These are phyloP conservation scores for Aspergillus sp. DNA, from an alignment of 2,329 filamentous ascomycete species.

Conservation along the genomic window DNA sequence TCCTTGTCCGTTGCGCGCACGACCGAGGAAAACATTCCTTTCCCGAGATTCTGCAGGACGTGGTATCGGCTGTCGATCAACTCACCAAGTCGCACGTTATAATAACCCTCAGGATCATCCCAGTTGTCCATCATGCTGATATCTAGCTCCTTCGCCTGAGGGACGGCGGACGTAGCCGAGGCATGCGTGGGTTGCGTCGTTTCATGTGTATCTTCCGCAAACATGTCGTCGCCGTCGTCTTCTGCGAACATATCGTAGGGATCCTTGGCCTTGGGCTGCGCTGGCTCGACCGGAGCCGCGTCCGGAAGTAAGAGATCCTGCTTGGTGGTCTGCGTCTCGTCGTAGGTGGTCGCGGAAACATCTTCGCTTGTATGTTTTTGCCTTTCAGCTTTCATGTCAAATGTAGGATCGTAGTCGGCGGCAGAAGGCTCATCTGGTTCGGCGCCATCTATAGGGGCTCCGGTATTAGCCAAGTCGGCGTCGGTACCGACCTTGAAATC, in stretches of 20 bases:
- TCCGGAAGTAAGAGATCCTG: constrained; percentile 53
- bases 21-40: constrained; percentile 97
- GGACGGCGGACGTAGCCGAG: constrained; percentile 51
- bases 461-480: constrained; percentile 63
- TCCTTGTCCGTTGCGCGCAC: constrained; percentile 79
- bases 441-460: constrained; percentile 37
- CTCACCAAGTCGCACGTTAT: constrained; percentile 91
- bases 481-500: constrained; percentile 66
- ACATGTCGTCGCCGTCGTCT: constrained; percentile 77
- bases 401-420: constrained; percentile 85
- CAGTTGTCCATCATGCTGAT: constrained; percentile 84
- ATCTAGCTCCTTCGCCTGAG: constrained; percentile 59
- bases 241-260: constrained; percentile 65
- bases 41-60: constrained; percentile 81
- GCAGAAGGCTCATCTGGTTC: constrained; percentile 80
- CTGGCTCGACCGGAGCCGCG: constrained; percentile 35
- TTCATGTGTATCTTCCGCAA: constrained; percentile 67
- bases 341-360: constrained; percentile 55
- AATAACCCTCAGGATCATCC: constrained; percentile 94
- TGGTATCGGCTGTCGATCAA: constrained; percentile 86
- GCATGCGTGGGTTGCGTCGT: constrained; percentile 52
- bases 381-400: constrained; percentile 84
- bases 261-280: constrained; percentile 48
- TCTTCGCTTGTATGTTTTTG: constrained; percentile 63
- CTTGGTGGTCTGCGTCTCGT: constrained; percentile 56